These are phyloP conservation scores for Oryza australiensis DNA, from an alignment of 176 grass and related monocot species.

Conservation along the genomic window DNA sequence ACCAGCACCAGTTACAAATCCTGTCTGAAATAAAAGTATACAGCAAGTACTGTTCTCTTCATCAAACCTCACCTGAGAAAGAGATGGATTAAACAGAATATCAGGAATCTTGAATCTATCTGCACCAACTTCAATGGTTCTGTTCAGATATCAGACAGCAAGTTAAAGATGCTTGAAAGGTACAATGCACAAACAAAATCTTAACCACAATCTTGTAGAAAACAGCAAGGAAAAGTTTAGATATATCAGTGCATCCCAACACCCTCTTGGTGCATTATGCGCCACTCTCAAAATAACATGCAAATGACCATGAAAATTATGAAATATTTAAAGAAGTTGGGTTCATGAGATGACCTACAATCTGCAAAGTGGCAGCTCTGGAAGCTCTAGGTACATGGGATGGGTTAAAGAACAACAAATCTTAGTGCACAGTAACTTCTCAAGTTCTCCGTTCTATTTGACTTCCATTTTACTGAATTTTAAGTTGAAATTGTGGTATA, in stretches of 20 bases:
- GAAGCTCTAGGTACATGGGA: neutral
- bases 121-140: constrained; percentile 97
- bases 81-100: constrained; percentile 90
- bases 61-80: constrained; percentile 70
- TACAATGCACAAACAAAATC: constrained; percentile 19
- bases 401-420: neutral
- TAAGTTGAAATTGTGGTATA: neutral
- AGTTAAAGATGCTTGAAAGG: constrained; percentile 8
- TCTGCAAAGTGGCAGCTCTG: constrained; percentile 18
- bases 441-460: neutral
- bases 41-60: constrained; percentile 9
- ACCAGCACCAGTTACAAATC: constrained; percentile 23
- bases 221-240: constrained; percentile 17
- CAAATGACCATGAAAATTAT: neutral
- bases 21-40: neutral
- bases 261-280: constrained; percentile 19
- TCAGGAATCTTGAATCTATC: constrained; percentile 99
- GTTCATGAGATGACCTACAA: constrained; percentile 29
- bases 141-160: constrained; percentile 42
- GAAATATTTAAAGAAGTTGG: neutral
- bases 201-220: constrained; percentile 19
- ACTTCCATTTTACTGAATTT: neutral
- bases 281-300: constrained; percentile 20
- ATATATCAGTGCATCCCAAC: constrained; percentile 23
- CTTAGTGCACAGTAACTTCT: constrained; percentile 5